Evolutionary conservation across 495 filamentous ascomycete genomes (phyloP).

Genomic region (Neurospora sp.): DNA sequence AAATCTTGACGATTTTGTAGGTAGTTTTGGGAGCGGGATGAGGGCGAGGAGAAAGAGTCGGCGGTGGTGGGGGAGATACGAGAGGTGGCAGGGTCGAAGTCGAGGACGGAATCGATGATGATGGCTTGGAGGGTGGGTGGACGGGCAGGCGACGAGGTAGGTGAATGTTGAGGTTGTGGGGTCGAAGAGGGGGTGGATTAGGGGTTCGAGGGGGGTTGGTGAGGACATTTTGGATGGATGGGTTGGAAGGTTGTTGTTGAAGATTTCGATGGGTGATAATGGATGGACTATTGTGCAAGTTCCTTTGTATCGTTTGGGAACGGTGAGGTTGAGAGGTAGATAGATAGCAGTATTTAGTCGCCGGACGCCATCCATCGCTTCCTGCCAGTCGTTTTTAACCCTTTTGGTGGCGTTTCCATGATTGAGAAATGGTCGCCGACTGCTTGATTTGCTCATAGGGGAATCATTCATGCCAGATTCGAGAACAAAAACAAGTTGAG

Average conservation of each 20-base stretch:
- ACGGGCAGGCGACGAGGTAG: slow-evolving; percentile 47
- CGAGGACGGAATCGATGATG: slow-evolving; percentile 52
- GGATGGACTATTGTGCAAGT: no score
- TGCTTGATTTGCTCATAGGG: neutral
- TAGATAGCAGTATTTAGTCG: no score
- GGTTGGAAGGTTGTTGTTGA: no score
- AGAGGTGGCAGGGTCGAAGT: slow-evolving; percentile 41
- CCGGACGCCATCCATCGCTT: no score
- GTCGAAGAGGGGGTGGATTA: slow-evolving; percentile 27
- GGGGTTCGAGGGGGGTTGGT: slow-evolving; percentile 6
- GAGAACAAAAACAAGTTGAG: neutral
- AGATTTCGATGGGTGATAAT: no score
- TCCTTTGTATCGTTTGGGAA: no score
- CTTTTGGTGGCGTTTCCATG: neutral
- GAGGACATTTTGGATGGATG: no score
- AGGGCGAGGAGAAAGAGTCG: slow-evolving; percentile 36
- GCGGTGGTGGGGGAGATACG: slow-evolving; percentile 38
- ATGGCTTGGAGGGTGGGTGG: slow-evolving; percentile 35
- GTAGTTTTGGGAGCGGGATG: slow-evolving; percentile 33
- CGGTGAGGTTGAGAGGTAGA: no score
- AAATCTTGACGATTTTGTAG: slow-evolving; percentile 38
- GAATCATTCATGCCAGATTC: neutral
- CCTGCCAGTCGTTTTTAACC: no score
- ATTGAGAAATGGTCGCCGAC: neutral
- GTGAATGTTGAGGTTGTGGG: slow-evolving; percentile 47